Evolutionary conservation across 805 yeast species (phyloP), one percentile per base, ranked within the genome.

Genomic region (Suhomyces sp.): DNA sequence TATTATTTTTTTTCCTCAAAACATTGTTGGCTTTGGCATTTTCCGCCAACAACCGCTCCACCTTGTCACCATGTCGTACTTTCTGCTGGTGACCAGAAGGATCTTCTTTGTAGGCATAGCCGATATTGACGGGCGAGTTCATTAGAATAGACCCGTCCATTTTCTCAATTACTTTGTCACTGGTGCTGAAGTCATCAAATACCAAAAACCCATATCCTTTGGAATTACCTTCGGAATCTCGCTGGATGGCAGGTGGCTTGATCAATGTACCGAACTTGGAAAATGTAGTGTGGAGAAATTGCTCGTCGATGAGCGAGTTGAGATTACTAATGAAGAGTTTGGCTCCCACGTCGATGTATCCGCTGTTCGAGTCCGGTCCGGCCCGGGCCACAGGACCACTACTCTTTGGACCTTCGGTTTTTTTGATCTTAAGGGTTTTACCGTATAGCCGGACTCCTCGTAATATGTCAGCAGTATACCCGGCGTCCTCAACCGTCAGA

Each of bases 21-120:
- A 53, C 52, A 17, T 70, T 69, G 57, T 80, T 72, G 57, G 69
- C 70, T 59, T 76, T 74, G 2, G 90, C 91, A 58, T 80, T 83
- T 35, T 72, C 74, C 9, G 93, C 92, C 50, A 91, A 74, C 49
- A 79, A 56, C 58, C 97, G 75, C 64, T 92, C 97, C 0, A 83
- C 82, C 37, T 77, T 78, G 59, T 86, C 92, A n/a, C 97, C 97
- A 60, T 89, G 96, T 46, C 79, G 76, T 17, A 60, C 59, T 50
- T 60, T 82, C 82, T 53, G 79, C 63, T 79, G 76, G n/a, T 60
- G 62, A 1, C 64, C 58, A 6, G 64, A 62, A 8, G 55, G 47
- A 48, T 74, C 81, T 51, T 81, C 82, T 66, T 88, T 89, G 61
- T 76, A 83, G 0, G 97, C 94, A 63, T 90, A 91, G 29, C 80